Evolutionary conservation across 2,329 filamentous ascomycete genomes (phyloP).

Genomic region (Calonectria honghensis): DNA sequence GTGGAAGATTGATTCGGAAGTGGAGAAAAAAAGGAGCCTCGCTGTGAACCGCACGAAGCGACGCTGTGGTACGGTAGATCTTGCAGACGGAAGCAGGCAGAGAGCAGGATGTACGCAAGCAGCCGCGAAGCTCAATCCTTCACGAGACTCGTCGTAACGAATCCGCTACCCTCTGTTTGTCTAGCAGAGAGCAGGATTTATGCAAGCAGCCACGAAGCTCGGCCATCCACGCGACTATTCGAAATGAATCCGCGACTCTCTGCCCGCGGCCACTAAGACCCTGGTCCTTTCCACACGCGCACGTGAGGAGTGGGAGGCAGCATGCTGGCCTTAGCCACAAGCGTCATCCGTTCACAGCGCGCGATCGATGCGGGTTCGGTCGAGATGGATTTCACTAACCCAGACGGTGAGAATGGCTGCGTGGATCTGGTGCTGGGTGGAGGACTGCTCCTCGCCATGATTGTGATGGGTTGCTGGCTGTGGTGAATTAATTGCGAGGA

Average conservation of each 20-base stretch:
- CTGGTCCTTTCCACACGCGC: slow-evolving; percentile 27
- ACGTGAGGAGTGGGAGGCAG: slow-evolving; percentile 28
- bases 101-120: slow-evolving; percentile 31
- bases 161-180: slow-evolving; percentile 17
- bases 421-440: slow-evolving; percentile 7
- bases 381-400: slow-evolving; percentile 21
- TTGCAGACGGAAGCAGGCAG: slow-evolving; percentile 28
- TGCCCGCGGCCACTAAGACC: slow-evolving; percentile 30
- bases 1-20: slow-evolving; percentile 25
- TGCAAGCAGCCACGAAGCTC: slow-evolving; percentile 21
- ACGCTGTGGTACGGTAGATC: slow-evolving; percentile 23
- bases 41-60: slow-evolving; percentile 24
- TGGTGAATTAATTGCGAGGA: neutral
- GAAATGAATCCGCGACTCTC: slow-evolving; percentile 15
- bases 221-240: slow-evolving; percentile 9
- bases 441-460: slow-evolving; percentile 25
- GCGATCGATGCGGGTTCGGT: slow-evolving; percentile 14
- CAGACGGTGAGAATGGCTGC: slow-evolving; percentile 28
- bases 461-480: neutral
- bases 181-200: slow-evolving; percentile 26
- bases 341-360: slow-evolving; percentile 18
- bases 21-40: slow-evolving; percentile 5
- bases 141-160: slow-evolving; percentile 5
- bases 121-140: slow-evolving; percentile 17
- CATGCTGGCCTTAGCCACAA: slow-evolving; percentile 21